phyloP scores from a whole-genome alignment of 352 stramenopile genomes.

The Phytophthora fragariae region DNA sequence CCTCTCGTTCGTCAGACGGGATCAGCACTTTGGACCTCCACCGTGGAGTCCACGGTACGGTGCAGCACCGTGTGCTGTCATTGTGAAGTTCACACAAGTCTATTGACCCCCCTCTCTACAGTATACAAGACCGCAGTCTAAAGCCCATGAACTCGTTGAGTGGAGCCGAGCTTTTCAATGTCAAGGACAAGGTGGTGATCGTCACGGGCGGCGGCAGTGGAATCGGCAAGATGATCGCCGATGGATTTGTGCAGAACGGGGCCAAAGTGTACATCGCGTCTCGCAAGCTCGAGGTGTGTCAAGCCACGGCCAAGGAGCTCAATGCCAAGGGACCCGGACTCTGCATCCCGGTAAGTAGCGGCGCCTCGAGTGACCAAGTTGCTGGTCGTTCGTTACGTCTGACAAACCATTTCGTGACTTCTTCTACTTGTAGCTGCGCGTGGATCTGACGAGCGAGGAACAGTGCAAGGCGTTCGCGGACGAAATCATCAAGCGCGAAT shows the following conservation, averaged over 20 bases:
- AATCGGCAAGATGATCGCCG: constrained; percentile 96
- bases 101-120: background rate
- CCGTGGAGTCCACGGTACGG: constrained; percentile 2
- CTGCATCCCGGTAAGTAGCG: constrained; percentile 65
- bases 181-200: constrained; percentile 84
- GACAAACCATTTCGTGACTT: background rate
- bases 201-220: constrained; percentile 93
- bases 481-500: constrained; percentile 78
- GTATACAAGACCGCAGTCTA: background rate
- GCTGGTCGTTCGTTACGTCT: background rate
- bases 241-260: constrained; percentile 91
- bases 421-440: constrained; percentile 31
- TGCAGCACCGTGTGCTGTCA: no score
- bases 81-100: background rate
- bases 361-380: no score
- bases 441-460: constrained; percentile 36
- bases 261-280: constrained; percentile 94
- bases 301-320: constrained; percentile 70
- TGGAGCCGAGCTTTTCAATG: constrained; percentile 61
- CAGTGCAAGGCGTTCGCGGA: constrained; percentile 53
- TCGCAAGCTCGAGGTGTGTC: constrained; percentile 84
- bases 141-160: constrained; percentile 34
- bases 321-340: constrained; percentile 61
- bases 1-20: background rate
- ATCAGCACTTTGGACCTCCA: constrained; percentile 7